A percentile compares a stretch with the other conserved stretches of the same genome.
Conservation (phyloP, 73 alveolate genomes). For the Symbiodinium natans region DNA sequence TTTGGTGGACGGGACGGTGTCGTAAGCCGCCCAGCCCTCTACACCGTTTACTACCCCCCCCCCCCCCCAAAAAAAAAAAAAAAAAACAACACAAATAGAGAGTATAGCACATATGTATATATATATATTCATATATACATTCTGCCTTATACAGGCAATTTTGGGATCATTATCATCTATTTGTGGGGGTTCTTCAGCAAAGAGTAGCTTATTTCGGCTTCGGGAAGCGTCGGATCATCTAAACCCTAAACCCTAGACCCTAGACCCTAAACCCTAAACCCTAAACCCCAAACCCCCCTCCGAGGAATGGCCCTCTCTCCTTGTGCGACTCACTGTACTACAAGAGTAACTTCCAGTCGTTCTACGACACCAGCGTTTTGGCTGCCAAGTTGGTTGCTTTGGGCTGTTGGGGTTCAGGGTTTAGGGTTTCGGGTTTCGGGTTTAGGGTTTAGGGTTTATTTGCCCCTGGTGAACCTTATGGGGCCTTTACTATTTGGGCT, state of each 20-base stretch:
- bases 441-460: background rate
- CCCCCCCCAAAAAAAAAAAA: too few relatives aligned
- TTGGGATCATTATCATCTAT: too few relatives aligned
- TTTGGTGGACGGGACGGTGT: too few relatives aligned
- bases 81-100: too few relatives aligned
- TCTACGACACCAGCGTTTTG: conserved; percentile 46
- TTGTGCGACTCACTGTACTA: conserved; percentile 31
- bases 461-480: background rate
- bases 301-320: conserved; percentile 36
- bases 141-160: too few relatives aligned
- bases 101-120: too few relatives aligned
- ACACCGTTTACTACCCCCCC: too few relatives aligned
- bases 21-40: too few relatives aligned
- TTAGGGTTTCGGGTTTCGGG: background rate
- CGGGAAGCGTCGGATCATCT: background rate
- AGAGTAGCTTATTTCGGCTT: too few relatives aligned
- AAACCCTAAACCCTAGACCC: background rate
- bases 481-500: background rate
- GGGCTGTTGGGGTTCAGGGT: background rate
- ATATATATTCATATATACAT: too few relatives aligned
- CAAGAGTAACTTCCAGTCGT: conserved; percentile 71
- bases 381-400: background rate
- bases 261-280: background rate
- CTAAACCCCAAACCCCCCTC: background rate
- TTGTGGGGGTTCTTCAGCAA: too few relatives aligned